phyloP scores from a whole-genome alignment of 805 yeast genomes.

The Ogataea glucozyma region DNA sequence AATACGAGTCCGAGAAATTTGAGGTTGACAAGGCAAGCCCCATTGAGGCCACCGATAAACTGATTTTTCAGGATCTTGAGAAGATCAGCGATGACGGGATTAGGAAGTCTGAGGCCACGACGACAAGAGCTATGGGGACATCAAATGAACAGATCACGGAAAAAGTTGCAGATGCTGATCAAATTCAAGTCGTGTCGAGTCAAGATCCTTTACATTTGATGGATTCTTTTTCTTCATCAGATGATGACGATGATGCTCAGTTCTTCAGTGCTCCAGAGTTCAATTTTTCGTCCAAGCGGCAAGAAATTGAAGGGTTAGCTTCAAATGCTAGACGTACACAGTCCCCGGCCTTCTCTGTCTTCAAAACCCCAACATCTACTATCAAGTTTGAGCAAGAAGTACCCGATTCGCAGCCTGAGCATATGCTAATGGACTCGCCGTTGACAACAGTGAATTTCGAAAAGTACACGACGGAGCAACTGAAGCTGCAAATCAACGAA shows the following conservation, averaged over 20 bases:
- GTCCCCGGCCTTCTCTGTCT: background rate
- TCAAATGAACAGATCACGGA: too few species aligned
- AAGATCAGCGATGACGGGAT: too few species aligned
- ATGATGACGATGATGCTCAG: conserved; percentile 6
- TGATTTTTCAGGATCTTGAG: too few species aligned
- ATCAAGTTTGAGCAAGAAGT: conserved; percentile 14
- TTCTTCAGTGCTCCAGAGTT: conserved; percentile 18
- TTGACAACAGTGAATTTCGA: conserved; percentile 15
- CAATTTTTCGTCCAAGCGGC: conserved; percentile 15
- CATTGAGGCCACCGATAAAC: too few species aligned
- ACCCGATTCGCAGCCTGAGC: conserved; percentile 23
- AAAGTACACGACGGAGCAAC: conserved; percentile 19
- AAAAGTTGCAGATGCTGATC: background rate
- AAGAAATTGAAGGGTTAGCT: conserved; percentile 15
- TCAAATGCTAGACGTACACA: background rate
- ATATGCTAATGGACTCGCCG: conserved; percentile 4
- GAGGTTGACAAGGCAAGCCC: too few species aligned
- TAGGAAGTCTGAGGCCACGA: too few species aligned
- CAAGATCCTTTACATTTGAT: conserved; percentile 3
- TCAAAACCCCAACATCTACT: background rate
- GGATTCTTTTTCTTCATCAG: background rate
- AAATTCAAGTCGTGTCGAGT: conserved; percentile 15
- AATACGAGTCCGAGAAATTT: too few species aligned
- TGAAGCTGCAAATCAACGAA: conserved; percentile 29
- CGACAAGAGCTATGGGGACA: too few species aligned